Base-by-base conservation (phyloP, 148 eudicot genomes). In the Spergularia marina region DNA sequence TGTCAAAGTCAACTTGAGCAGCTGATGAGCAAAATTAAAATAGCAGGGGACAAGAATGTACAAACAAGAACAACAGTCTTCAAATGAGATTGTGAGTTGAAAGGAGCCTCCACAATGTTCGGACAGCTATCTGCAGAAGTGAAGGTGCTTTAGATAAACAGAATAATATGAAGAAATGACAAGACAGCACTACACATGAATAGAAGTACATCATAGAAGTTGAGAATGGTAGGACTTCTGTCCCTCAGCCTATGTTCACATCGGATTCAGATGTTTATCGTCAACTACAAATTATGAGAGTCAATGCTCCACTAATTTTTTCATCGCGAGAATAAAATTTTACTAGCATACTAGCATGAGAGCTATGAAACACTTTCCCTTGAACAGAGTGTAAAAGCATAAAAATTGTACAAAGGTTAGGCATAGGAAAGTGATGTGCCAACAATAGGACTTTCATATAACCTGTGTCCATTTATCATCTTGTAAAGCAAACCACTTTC, bases 51-150 rank as follows among this genome's bases (percentile, higher is more conserved):
- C 72, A 76, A 90, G 77, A 85, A 87, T 82, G 90, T 90, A 94
- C 98, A 88, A 87, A 94, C 98, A 91, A 94, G 95, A 78, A 94
- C 87, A 81, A 94, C 85, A 66, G 95, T 91, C 86, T 90, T 90
- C 53, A 74, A 81, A 82, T 80, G 75, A 53, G 86, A 78, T 76
- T 80, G 82, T 52, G 70, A 79, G 66, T 79, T 71, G 58, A 78
- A 69, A 16, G 89, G 84, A 77, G 78, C 88, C 71, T 86, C 93
- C 77, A 84, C 77, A 68, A 81, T 76, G 40, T 68, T 74, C 72
- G 82, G 77, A 66, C 66, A 53, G 51, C 18, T 66, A 80, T 90
- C 97, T 81, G 80, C 80, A 77, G 40, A 75, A 34, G 25, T 53
- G 53, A 40, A 76, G 40, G 41, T 16, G 36, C 6, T 16, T 53